Evolutionary conservation across 768 basidiomycete species (phyloP).

Genomic region (Boletus rubroflammeus): DNA sequence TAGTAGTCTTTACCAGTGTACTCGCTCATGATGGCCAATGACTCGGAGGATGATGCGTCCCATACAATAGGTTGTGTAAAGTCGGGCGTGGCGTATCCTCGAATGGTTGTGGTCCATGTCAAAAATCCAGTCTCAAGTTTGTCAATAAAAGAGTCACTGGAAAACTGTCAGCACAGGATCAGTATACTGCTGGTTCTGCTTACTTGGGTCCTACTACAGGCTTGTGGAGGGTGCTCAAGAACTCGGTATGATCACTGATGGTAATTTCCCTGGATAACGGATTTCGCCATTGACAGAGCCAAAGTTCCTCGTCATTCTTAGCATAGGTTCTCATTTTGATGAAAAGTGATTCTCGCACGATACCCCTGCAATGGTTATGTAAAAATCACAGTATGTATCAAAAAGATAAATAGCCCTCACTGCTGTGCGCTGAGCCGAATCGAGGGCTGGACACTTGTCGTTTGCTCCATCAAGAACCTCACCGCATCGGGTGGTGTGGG

Average conservation of each 20-base stretch:
- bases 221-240: conserved; percentile 45
- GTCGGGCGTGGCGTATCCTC: conserved; percentile 49
- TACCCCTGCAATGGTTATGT: conserved; percentile 42
- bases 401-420: conserved; percentile 34
- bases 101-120: conserved; percentile 61
- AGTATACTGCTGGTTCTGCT: conserved; percentile 8
- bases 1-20: conserved; percentile 55
- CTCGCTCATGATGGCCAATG: conserved; percentile 49
- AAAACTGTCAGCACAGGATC: background rate
- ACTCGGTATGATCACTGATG: conserved; percentile 46
- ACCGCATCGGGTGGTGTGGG: conserved; percentile 50
- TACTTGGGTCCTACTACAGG: conserved; percentile 38
- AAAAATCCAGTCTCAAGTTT: conserved; percentile 77
- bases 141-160: conserved; percentile 58
- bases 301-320: conserved; percentile 57
- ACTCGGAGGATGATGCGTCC: conserved; percentile 50
- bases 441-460: conserved; percentile 66
- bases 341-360: conserved; percentile 62
- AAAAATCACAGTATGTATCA: background rate
- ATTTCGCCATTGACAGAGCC: conserved; percentile 70
- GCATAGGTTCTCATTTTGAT: conserved; percentile 78
- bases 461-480: conserved; percentile 61
- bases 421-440: conserved; percentile 63
- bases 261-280: conserved; percentile 49
- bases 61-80: conserved; percentile 39